These are phyloP conservation scores for Diaporthe citri DNA, from an alignment of 2,329 filamentous ascomycete species.

Conservation along the genomic window DNA sequence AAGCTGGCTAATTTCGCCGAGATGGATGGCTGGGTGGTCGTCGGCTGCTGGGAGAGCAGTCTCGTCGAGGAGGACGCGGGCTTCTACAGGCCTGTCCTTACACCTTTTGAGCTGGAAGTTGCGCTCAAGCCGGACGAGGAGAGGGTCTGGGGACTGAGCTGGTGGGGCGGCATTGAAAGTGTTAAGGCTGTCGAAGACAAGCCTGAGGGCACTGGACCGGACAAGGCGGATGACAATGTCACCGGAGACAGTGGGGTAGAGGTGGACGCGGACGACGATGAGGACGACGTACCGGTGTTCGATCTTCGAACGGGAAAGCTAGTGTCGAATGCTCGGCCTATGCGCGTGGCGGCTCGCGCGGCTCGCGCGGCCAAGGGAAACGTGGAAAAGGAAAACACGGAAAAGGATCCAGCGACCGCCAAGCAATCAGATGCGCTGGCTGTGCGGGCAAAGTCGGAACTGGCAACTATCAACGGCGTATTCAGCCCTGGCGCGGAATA, in stretches of 20 bases:
- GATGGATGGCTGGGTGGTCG: constrained; percentile 95
- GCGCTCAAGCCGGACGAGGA: constrained; percentile 81
- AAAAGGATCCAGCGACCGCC: constrained; percentile 38
- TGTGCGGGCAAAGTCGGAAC: constrained; percentile 70
- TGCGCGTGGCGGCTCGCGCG: constrained; percentile 63
- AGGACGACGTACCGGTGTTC: constrained; percentile 89
- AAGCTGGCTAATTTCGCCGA: constrained; percentile 98
- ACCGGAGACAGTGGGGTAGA: constrained; percentile 34
- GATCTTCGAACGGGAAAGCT: constrained; percentile 91
- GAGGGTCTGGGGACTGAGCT: constrained; percentile 87
- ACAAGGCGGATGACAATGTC: constrained; percentile 42
- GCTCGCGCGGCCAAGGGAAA: constrained; percentile 21
- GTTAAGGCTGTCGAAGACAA: constrained; percentile 61
- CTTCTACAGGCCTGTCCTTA: constrained; percentile 90
- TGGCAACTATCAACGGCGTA: constrained; percentile 86
- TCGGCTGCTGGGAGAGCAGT: constrained; percentile 98
- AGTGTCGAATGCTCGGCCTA: constrained; percentile 82
- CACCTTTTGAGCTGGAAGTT: constrained; percentile 91
- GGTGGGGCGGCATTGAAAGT: constrained; percentile 87
- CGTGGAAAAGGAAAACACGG: constrained; percentile 30
- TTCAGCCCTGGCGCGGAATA: constrained; percentile 94
- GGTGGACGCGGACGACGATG: constrained; percentile 67
- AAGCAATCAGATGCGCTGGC: constrained; percentile 65
- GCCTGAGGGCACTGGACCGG: constrained; percentile 42
- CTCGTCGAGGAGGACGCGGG: constrained; percentile 85